Evolutionary conservation across 2,329 filamentous ascomycete species (phyloP).

Genomic region (Colletotrichum sojae): DNA sequence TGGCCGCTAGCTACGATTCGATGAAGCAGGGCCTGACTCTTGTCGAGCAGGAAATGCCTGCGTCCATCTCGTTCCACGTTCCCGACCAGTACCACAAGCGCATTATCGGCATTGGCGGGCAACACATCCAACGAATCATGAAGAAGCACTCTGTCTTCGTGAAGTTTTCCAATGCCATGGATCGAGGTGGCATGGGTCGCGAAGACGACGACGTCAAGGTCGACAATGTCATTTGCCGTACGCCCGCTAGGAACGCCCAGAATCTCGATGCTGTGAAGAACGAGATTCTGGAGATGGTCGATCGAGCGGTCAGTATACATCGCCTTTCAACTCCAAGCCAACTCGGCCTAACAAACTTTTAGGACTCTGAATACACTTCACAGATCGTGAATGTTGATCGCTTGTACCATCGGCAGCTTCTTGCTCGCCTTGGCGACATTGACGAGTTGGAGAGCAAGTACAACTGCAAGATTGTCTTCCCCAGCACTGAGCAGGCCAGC

Average conservation of each 20-base stretch:
- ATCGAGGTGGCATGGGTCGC: constrained; percentile 90
- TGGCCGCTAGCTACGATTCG: constrained; percentile 91
- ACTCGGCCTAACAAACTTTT: constrained; percentile 27
- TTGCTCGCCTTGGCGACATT: constrained; percentile 88
- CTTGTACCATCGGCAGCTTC: constrained; percentile 93
- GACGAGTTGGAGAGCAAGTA: constrained; percentile 98
- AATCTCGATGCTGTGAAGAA: constrained; percentile 98
- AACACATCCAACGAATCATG: constrained; percentile 99
- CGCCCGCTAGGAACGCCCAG: constrained; percentile 95
- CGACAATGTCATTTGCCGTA: constrained; percentile 98
- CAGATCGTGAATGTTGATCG: constrained; percentile 95
- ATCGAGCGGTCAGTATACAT: constrained; percentile 79
- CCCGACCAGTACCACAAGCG: constrained; percentile 99
- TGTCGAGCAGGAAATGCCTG: constrained; percentile 99
- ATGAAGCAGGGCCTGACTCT: constrained; percentile 93
- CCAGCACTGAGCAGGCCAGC: constrained; percentile 96
- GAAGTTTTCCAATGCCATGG: constrained; percentile 99
- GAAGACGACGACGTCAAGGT: constrained; percentile 99
- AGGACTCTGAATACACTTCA: constrained; percentile 97
- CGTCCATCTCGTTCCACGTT: constrained; percentile 98
- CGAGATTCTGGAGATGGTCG: constrained; percentile 99
- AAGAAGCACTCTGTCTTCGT: constrained; percentile 99
- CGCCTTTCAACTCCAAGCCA: not conserved
- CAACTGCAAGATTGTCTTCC: constrained; percentile 99
- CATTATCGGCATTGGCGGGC: constrained; percentile 97